Evolutionary conservation across 78 protist species (phyloP), one percentile per base, ranked within the genome.

Genomic region (Planoprotostelium fungivorum): DNA sequence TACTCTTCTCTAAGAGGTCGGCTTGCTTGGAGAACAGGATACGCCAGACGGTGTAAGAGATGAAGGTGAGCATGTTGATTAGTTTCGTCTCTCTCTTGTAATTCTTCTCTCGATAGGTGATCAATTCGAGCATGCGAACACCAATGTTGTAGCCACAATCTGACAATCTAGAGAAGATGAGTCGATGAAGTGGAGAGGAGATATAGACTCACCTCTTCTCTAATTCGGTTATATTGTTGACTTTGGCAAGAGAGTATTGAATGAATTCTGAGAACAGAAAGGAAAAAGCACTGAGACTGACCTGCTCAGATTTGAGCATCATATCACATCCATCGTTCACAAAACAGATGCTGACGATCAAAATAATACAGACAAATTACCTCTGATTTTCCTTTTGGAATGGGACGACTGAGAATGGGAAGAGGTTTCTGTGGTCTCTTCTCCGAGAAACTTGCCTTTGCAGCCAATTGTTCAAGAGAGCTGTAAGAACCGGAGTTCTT

Each of bases 251-350:
- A 34, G 88, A 87, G 84, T 97, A 97, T 84, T 97, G 98, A 0
- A 97, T 88, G 88, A 96, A 63, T 89, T 96, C 98, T 0, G 98
- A 95, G 87, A 97, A 97, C 38, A 97, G 38, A 36, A 96, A 95
- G 38, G 97, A 91, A 86, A 97, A 97, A 0, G 98, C 94, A 36
- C 95, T 91, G 34, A 93, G 85, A 91, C 94, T 89, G 31, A 97
- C 95, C 93, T 94, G 93, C 87, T 0, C 34, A 25, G 34, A 28
- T 28, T 16, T 25, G 31, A 25, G 31, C 73, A 51, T 25, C 5
- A 51, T 51, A 5, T 51, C 16, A 51, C 73, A 51, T 51, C 16
- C 16, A n/a, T n/a, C n/a, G n/a, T n/a, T n/a, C n/a, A n/a, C n/a
- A n/a, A n/a, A n/a, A n/a, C n/a, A n/a, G n/a, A n/a, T n/a, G n/a